phyloP scores from a whole-genome alignment of 2,329 filamentous ascomycete genomes.

The Aureobasidium sp. region DNA sequence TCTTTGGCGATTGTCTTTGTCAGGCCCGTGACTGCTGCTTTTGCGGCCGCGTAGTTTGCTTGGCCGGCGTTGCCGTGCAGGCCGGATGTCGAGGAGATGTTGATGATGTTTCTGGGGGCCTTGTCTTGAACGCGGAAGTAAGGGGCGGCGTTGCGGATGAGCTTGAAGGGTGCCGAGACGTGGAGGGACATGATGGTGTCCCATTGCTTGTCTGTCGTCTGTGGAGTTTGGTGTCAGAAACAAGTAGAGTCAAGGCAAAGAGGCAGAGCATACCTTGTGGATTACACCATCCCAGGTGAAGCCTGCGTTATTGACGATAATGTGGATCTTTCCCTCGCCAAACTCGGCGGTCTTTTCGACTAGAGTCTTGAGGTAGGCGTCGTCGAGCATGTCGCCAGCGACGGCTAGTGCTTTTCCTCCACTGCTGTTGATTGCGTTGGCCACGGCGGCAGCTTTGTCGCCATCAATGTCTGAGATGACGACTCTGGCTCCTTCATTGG shows the following conservation, averaged over 20 bases:
- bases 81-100: slow-evolving; percentile 75
- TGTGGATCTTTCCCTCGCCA: slow-evolving; percentile 79
- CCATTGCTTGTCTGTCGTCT: slow-evolving; percentile 86
- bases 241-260: no score
- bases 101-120: slow-evolving; percentile 70
- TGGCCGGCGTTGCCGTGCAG: slow-evolving; percentile 86
- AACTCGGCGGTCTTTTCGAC: slow-evolving; percentile 71
- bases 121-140: slow-evolving; percentile 85
- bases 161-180: slow-evolving; percentile 77
- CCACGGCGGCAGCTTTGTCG: slow-evolving; percentile 62
- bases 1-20: slow-evolving; percentile 88
- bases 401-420: slow-evolving; percentile 66
- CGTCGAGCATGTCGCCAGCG: slow-evolving; percentile 67
- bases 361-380: slow-evolving; percentile 63
- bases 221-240: background rate
- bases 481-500: slow-evolving; percentile 81
- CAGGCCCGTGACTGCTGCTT: slow-evolving; percentile 74
- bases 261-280: slow-evolving; percentile 54
- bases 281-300: slow-evolving; percentile 93
- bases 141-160: slow-evolving; percentile 70
- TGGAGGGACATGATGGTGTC: slow-evolving; percentile 80
- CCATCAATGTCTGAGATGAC: slow-evolving; percentile 74
- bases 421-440: slow-evolving; percentile 59
- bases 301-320: slow-evolving; percentile 86
- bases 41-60: slow-evolving; percentile 79